Evolutionary conservation across 139 green algal species (phyloP).

Genomic region (Chlorella sp.): DNA sequence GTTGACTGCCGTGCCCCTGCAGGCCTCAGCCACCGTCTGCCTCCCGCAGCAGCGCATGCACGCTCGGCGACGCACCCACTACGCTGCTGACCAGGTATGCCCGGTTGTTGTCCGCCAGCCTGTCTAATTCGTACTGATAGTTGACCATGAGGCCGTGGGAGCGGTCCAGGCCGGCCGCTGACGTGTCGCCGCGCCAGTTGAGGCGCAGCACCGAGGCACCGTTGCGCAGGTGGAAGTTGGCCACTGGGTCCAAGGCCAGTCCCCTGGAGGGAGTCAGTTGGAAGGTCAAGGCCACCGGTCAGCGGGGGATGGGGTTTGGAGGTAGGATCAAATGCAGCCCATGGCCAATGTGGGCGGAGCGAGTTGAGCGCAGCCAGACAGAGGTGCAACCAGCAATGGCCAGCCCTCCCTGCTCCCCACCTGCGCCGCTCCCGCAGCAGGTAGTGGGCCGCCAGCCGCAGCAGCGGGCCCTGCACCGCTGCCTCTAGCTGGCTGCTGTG

Average conservation of each 20-base stretch:
- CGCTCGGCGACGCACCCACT: background rate
- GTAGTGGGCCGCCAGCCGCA: conserved; percentile 72
- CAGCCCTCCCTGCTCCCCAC: background rate
- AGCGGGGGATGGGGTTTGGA: too few species aligned
- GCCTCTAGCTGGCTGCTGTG: conserved; percentile 4
- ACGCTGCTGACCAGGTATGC: conserved; percentile 27
- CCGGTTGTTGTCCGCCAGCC: conserved; percentile 29
- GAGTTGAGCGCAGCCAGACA: too few species aligned
- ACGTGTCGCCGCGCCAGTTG: conserved; percentile 73
- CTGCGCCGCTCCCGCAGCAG: conserved; percentile 69
- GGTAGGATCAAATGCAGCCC: too few species aligned
- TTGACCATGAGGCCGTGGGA: conserved; percentile 90
- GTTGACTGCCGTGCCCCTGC: too few species aligned
- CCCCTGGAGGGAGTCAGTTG: too few species aligned
- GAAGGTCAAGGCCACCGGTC: too few species aligned
- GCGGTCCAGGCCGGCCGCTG: conserved; percentile 44
- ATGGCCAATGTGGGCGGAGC: too few species aligned
- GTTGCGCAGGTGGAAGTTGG: conserved; percentile 90
- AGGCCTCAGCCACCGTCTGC: background rate
- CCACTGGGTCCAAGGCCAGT: conserved; percentile 83
- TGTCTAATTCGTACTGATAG: conserved; percentile 69
- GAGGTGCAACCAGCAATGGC: too few species aligned
- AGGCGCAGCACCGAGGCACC: conserved; percentile 73
- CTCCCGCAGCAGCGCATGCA: conserved; percentile 1
- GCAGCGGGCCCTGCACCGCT: conserved; percentile 44